Conservation (phyloP, 2,329 filamentous ascomycete species). For the Arthrobotrys entomopaga region DNA sequence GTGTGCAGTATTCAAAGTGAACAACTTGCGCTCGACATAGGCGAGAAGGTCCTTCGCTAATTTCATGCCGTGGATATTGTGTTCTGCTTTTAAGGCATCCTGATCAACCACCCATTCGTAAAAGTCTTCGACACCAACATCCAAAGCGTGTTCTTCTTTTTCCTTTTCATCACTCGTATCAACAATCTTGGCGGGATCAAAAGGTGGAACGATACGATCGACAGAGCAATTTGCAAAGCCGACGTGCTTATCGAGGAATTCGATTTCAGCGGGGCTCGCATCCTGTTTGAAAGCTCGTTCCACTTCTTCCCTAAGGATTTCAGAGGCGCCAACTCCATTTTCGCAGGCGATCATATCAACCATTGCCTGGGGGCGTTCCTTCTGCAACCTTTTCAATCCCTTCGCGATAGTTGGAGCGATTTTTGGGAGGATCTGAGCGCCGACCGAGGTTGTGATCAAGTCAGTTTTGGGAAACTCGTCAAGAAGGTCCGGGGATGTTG, state of each 20-base stretch:
- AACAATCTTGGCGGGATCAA: slow-evolving; percentile 62
- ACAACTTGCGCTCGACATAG: slow-evolving; percentile 99
- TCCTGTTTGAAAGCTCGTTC: slow-evolving; percentile 53
- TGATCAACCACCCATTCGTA: slow-evolving; percentile 98
- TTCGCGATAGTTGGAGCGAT: slow-evolving; percentile 96
- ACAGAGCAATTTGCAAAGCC: slow-evolving; percentile 97
- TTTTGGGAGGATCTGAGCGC: slow-evolving; percentile 94
- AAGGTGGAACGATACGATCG: slow-evolving; percentile 95
- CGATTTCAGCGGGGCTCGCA: slow-evolving; percentile 36
- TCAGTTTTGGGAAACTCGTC: slow-evolving; percentile 88
- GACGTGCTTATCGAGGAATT: slow-evolving; percentile 71
- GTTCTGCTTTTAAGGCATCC: slow-evolving; percentile 80
- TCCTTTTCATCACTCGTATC: slow-evolving; percentile 64
- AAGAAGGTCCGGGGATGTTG: slow-evolving; percentile 84
- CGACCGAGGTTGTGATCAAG: slow-evolving; percentile 94
- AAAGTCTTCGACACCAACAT: slow-evolving; percentile 97
- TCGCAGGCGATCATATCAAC: slow-evolving; percentile 96
- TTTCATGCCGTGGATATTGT: slow-evolving; percentile 85
- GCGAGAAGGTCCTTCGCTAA: slow-evolving; percentile 91
- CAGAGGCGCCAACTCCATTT: slow-evolving; percentile 95
- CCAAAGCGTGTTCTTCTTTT: slow-evolving; percentile 69
- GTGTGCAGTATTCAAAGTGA: slow-evolving; percentile 98
- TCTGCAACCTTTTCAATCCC: slow-evolving; percentile 80
- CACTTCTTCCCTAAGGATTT: slow-evolving; percentile 57
- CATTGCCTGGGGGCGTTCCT: slow-evolving; percentile 68